These are phyloP conservation scores for Candida tetrigidarum DNA, from an alignment of 1,139 yeast genomes.

Conservation along the genomic window DNA sequence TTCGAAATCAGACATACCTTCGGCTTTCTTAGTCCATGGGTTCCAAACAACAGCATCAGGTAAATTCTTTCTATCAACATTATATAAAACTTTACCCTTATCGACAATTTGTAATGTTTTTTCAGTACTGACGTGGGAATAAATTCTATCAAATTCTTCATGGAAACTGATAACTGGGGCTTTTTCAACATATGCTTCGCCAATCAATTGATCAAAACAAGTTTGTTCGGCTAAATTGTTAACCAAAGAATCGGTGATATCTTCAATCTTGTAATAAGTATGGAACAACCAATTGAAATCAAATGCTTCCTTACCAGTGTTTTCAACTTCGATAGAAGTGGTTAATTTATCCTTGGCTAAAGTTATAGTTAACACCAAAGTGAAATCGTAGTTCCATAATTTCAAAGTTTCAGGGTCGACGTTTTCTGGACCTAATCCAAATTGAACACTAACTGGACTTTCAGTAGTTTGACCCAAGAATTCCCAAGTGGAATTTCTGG, in stretches of 20 bases:
- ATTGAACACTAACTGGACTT: constrained; percentile 71
- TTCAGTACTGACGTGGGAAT: constrained; percentile 58
- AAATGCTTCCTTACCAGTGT: constrained; percentile 64
- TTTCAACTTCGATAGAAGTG: constrained; percentile 76
- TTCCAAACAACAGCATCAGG: constrained; percentile 98
- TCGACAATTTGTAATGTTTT: constrained; percentile 69
- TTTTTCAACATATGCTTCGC: constrained; percentile 66
- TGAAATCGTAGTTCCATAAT: constrained; percentile 67
- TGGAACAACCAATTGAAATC: constrained; percentile 96
- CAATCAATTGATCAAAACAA: constrained; percentile 76
- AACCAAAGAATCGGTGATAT: constrained; percentile 76
- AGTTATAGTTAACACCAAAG: constrained; percentile 71
- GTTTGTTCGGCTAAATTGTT: constrained; percentile 73
- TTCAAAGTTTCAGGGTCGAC: constrained; percentile 66
- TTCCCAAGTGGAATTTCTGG: constrained; percentile 89
- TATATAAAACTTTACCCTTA: constrained; percentile 69
- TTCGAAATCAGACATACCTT: constrained; percentile 81
- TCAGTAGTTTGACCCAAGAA: constrained; percentile 78
- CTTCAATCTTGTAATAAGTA: constrained; percentile 79
- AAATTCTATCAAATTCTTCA: constrained; percentile 86
- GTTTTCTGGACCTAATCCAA: constrained; percentile 86
- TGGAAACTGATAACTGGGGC: constrained; percentile 73
- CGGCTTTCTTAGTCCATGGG: constrained; percentile 87
- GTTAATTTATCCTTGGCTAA: constrained; percentile 56
- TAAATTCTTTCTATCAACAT: constrained; percentile 65